Percentiles rank a stretch among this genome's conserved stretches.
These are phyloP conservation scores for Stentor roeselii DNA, from an alignment of 73 alveolate species.

Conservation along the genomic window DNA sequence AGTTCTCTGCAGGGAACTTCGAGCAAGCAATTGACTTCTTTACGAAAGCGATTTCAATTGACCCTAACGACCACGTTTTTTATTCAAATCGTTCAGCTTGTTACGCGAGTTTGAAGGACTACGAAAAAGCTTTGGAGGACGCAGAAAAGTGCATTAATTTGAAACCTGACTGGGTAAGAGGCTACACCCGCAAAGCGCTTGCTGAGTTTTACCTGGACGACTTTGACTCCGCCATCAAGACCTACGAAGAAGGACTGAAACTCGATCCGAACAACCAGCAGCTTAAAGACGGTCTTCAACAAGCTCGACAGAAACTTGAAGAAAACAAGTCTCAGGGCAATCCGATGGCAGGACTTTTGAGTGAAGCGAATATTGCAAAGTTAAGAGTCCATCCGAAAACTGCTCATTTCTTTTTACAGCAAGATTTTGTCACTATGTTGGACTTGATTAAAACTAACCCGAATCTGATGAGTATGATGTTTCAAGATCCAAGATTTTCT, in stretches of 20 bases:
- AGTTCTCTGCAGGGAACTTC: conserved; percentile 85
- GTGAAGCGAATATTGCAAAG: conserved; percentile 48
- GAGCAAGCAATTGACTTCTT: conserved; percentile 91
- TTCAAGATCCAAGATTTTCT: conserved; percentile 83
- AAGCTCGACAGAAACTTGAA: conserved; percentile 33
- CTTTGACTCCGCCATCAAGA: conserved; percentile 82
- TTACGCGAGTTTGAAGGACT: conserved; percentile 55
- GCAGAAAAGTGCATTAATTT: conserved; percentile 85
- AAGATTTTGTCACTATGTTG: conserved; percentile 59
- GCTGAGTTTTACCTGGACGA: conserved; percentile 77
- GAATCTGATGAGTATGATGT: conserved; percentile 60
- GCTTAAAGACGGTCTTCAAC: conserved; percentile 53
- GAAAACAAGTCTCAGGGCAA: conserved; percentile 23
- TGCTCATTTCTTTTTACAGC: conserved; percentile 70
- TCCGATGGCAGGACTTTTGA: conserved; percentile 24
- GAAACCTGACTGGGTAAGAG: conserved; percentile 92
- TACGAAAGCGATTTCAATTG: conserved; percentile 86
- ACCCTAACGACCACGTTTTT: conserved; percentile 93
- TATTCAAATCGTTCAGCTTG: conserved; percentile 90
- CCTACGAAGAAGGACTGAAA: conserved; percentile 84
- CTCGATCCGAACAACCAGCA: conserved; percentile 84
- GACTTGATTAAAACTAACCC: conserved; percentile 72
- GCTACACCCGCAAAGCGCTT: conserved; percentile 62
- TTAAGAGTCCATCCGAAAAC: conserved; percentile 79
- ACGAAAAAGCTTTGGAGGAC: conserved; percentile 67